Base-by-base conservation (phyloP, 192 early-diverging fungal species). In the Phlyctochytrium planicorne region DNA sequence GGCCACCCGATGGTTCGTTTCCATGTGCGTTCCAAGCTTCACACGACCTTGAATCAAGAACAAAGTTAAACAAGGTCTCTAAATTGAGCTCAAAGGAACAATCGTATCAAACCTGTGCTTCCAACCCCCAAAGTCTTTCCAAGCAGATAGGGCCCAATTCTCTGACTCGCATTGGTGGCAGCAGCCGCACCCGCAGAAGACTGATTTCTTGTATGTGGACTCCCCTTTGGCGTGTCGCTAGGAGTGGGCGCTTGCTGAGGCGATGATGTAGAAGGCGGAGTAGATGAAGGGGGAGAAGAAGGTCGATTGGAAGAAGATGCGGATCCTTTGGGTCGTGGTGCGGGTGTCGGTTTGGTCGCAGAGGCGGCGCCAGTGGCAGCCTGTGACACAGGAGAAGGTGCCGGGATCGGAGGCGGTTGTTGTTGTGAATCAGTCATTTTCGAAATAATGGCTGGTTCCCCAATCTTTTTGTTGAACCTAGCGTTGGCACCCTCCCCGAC, bases 81-180 rank as follows among this genome's bases (percentile, higher is more conserved):
- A 30, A 2, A 60, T 60, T 4, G 16, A 31, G 2, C 30, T 20
- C 25, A 60, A 29, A 6, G 30, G 2, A 25, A 33, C 20, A 72
- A 37, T 47, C 17, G 52, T 30, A 37, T 47, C 62, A 14, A 56
- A 84, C 82, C 83, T 63, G 83, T 82, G 57, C 76, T 83, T 2
- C 83, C 83, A 27, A 81, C 83, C 2, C 83, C 83, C 1, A 85
- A 57, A 24, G 81, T 83, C 59, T 83, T 83, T 20, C 83, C 83
- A 30, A 85, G 55, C 1, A 69, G 2, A 68, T 85, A 85, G 1
- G 83, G 83, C 1, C 83, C 83, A 35, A 85, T 79, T 34, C 80
- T 60, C 47, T 78, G 79, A 6, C 20, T 23, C 65, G 52, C 17
- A 32, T 72, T 40, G 35, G 30, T 34, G 63, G 52, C 34, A 30